Evolutionary conservation across 176 grass and related monocot genomes (phyloP), one percentile per base, ranked within the genome.

Genomic region (Zoysia pacifica): DNA sequence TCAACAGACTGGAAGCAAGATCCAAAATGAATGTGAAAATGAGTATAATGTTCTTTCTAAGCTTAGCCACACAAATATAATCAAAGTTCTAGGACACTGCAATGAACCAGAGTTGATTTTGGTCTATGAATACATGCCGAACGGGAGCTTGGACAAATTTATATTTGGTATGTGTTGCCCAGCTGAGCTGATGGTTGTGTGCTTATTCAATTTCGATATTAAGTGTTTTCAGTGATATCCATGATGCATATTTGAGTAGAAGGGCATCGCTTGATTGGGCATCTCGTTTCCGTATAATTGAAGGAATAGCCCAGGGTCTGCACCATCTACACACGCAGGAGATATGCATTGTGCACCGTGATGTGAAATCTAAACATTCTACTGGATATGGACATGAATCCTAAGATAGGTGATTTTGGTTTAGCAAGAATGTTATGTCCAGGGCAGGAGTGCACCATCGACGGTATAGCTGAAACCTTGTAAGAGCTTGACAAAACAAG

Each of bases 401-500:
- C 63, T 10, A 79, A 79, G 64, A 67, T 79, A 12, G 7, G 36
- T 12, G 77, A 79, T 44, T 79, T 78, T 68, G 77, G 64, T 14
- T 35, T 79, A 35, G 63, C 77, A 5, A 45, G 8, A 44, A 45
- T 12, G 19, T 9, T 36, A 62, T 7, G 9, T 8, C 6, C 28
- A 62, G 9, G 7, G 12, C 1, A 2, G 3, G 1, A 11, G 0
- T 28, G 28, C 28, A 28, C 28, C n/a, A 1, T 9, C n/a, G 18
- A 20, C 7, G 20, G 0, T 59, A 59, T 59, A 59, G 8, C n/a
- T 59, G 56, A 18, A 59, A 59, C 56, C 19, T 59, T 3, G 56
- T 59, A 59, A 56, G 53, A n/a, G n/a, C 16, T 28, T 28, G 28
- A 0, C 28, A 28, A 28, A 28, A 28, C 28, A 28, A 28, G 28